These are phyloP conservation scores for Mitragyna speciosa DNA, from an alignment of 257 asterid species.

Conservation along the genomic window DNA sequence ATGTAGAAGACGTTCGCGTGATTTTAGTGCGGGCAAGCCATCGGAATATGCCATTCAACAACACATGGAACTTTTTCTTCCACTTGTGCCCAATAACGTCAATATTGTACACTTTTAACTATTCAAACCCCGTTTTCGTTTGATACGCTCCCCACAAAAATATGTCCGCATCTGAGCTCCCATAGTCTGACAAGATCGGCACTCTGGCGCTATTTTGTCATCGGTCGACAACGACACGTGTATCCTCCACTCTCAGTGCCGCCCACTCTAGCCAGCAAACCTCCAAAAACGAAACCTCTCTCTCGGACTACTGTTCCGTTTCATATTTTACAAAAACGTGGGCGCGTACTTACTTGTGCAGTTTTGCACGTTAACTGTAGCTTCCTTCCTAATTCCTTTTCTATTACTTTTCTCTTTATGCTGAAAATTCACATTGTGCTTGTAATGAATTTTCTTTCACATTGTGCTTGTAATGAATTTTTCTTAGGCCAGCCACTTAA, in stretches of 20 bases:
- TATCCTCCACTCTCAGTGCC: neutral
- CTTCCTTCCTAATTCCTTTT: neutral
- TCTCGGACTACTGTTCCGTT: neutral
- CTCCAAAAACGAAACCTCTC: neutral
- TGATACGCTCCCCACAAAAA: neutral
- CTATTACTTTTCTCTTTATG: too few relatives aligned
- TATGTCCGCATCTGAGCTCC: neutral
- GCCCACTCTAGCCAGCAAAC: neutral
- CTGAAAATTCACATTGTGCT: too few relatives aligned
- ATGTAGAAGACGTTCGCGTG: neutral
- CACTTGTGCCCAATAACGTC: neutral
- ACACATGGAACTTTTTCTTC: slow-evolving; percentile 7
- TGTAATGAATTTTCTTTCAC: too few relatives aligned
- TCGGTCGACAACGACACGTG: slow-evolving; percentile 8
- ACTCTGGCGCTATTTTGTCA: neutral
- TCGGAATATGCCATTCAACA: slow-evolving; percentile 8
- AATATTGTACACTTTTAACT: neutral
- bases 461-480: too few relatives aligned
- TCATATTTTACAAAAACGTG: slow-evolving; percentile 8
- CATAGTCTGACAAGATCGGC: slow-evolving; percentile 10
- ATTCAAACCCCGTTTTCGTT: neutral
- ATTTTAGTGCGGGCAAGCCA: neutral
- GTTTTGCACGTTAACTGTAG: neutral
- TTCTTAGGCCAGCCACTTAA: too few relatives aligned
- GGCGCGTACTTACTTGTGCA: neutral